Evolutionary conservation across 345 rosid genomes (phyloP), one percentile per base, ranked within the genome.

Genomic region (Rhodamnia argentea): DNA sequence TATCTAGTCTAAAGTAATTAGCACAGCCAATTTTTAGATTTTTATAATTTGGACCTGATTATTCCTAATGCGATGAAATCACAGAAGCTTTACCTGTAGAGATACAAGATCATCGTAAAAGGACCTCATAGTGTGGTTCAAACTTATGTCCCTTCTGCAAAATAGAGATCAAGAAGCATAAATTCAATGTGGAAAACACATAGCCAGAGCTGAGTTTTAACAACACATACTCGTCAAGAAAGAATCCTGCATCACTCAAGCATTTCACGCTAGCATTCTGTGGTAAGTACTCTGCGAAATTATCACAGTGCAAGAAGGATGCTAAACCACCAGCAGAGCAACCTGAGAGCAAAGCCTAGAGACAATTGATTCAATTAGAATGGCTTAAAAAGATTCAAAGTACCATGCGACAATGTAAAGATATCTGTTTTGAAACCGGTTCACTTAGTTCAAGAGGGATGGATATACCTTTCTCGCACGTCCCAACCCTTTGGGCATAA

Each of bases 241-340:
- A 97, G 90, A 97, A 93, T 32, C 99, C 99, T 83, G 99, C 99
- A 86, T 97, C 99, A 83, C 99, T 97, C 92, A 95, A 92, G 91
- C 99, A 97, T 90, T 97, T 97, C 51, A 97, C 98, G 29, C 62
- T 91, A 59, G 99, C 90, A 81, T 87, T 91, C 56, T 78, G 85
- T 0, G 99, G 96, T 83, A 97, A 90, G 88, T 89, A 90, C 53
- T 86, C 89, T 22, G 95, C 81, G 89, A 97, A 94, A 83, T 89
- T 90, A 85, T 96, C 96, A 62, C 99, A 96, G 58, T 95, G 99
- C 87, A 93, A 58, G 88, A 97, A 95, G 78, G 93, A 83, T 15
- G 99, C 93, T 74, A 97, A 91, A 84, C 99, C 99, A 75, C 99
- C 99, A 74, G 99, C 99, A 83, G 99, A 97, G 92, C 99, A 97